Evolutionary conservation across 2,329 filamentous ascomycete genomes (phyloP).

Genomic region (Pseudocercospora eumusae): DNA sequence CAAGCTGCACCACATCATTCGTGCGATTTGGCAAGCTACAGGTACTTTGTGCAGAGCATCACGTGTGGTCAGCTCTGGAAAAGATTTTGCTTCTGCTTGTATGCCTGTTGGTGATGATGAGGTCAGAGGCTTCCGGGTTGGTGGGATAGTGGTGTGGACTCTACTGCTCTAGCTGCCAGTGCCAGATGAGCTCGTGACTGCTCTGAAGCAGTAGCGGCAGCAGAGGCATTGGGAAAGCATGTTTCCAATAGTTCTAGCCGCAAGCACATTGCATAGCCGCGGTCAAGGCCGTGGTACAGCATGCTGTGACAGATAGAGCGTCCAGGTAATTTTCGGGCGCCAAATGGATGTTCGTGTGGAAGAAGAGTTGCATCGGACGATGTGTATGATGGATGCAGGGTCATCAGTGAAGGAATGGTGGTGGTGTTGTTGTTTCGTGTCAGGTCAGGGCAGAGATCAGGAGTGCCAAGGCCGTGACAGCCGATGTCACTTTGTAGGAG

Average conservation of each 20-base stretch:
- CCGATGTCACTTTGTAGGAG: conserved; percentile 4
- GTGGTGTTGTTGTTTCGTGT: not conserved
- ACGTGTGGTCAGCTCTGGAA: conserved; percentile 9
- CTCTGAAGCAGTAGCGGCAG: not conserved
- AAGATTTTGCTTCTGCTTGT: conserved; percentile 1
- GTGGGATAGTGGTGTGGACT: conserved; percentile 6
- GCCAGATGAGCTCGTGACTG: conserved; percentile 1
- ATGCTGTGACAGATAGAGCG: not conserved
- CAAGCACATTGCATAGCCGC: conserved; percentile 7
- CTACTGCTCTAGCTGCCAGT: not conserved
- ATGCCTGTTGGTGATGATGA: conserved; percentile 14
- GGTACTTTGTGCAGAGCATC: conserved; percentile 4
- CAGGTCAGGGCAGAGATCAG: not conserved
- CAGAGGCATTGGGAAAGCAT: conserved; percentile 6
- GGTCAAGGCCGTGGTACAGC: conserved; percentile 4
- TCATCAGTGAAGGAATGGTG: not conserved
- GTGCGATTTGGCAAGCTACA: conserved; percentile 3
- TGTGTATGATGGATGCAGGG: conserved; percentile 13
- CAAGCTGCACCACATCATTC: not conserved
- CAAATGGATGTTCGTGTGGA: conserved; percentile 1
- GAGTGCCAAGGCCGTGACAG: not conserved
- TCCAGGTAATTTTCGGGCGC: not conserved
- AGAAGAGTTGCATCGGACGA: conserved; percentile 18
- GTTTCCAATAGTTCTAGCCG: conserved; percentile 4
- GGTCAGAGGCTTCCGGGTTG: conserved; percentile 14